Percentiles rank a stretch among this genome's conserved stretches.
phyloP scores from a whole-genome alignment of 140 eudicot species.

The Flaveria floridana region DNA sequence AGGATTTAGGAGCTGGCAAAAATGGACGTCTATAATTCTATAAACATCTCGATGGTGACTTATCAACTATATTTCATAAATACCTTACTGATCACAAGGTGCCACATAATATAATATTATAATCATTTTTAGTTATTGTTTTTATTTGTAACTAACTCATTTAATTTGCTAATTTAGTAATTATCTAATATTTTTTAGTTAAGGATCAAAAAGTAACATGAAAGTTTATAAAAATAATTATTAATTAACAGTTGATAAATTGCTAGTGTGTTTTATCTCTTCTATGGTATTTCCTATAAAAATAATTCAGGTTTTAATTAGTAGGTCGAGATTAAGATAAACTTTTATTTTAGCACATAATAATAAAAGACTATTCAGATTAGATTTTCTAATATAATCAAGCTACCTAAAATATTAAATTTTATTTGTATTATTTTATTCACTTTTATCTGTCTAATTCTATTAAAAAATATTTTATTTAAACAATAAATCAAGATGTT shows the following conservation, averaged over 20 bases:
- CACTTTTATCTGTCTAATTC: no score
- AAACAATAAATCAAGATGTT: neutral
- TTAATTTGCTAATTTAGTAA: neutral
- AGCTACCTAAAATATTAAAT: no score
- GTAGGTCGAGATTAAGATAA: no score
- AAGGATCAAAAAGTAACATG: neutral
- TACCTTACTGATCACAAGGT: conserved; percentile 12
- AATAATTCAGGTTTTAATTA: no score
- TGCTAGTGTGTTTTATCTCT: neutral
- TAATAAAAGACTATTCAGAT: no score
- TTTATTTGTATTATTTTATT: no score
- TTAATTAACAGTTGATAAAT: neutral
- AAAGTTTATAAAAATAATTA: neutral
- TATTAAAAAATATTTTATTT: neutral
- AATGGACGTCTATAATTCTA: conserved; percentile 18
- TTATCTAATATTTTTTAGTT: neutral
- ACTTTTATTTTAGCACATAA: no score
- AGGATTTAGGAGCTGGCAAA: conserved; percentile 29
- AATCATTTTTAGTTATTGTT: neutral
- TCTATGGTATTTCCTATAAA: neutral
- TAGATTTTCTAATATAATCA: no score
- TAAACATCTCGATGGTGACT: conserved; percentile 28
- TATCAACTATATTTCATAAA: conserved; percentile 33
- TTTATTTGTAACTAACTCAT: neutral
- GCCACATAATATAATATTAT: neutral